Percentiles rank a stretch among this genome's conserved stretches.
Evolutionary conservation across 2,329 filamentous ascomycete genomes (phyloP).

Genomic region (Neonectria punicea): DNA sequence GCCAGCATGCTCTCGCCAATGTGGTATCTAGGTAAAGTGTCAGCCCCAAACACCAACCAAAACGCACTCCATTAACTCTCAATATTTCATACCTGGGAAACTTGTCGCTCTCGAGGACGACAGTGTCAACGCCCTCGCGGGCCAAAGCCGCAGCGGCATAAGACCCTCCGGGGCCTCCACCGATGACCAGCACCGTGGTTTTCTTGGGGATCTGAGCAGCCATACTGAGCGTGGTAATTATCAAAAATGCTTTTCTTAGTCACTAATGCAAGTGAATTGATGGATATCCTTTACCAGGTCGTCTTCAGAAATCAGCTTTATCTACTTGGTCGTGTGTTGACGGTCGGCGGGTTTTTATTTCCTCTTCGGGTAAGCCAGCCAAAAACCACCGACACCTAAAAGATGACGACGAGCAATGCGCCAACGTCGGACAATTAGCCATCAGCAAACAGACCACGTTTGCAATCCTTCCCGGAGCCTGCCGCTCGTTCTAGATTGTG

Average conservation of each 20-base stretch:
- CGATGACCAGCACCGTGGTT: conserved; percentile 18
- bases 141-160: conserved; percentile 20
- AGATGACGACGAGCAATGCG: conserved; percentile 1
- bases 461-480: conserved; percentile 10
- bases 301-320: conserved; percentile 10
- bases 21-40: conserved; percentile 45
- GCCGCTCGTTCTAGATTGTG: conserved; percentile 1
- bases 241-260: background rate
- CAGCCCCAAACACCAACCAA: background rate
- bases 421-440: conserved; percentile 19
- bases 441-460: background rate
- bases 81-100: conserved; percentile 13
- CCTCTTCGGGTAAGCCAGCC: conserved; percentile 1
- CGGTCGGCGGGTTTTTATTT: conserved; percentile 18
- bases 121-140: conserved; percentile 17
- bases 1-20: conserved; percentile 52
- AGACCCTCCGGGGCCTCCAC: conserved; percentile 18
- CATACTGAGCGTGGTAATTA: conserved; percentile 8
- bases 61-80: too few relatives aligned
- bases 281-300: background rate
- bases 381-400: conserved; percentile 14
- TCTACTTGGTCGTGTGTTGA: conserved; percentile 3
- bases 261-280: background rate
- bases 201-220: conserved; percentile 23
- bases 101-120: conserved; percentile 18